Evolutionary conservation across 2,329 filamentous ascomycete species (phyloP).

Genomic region (Fulvia fulva): DNA sequence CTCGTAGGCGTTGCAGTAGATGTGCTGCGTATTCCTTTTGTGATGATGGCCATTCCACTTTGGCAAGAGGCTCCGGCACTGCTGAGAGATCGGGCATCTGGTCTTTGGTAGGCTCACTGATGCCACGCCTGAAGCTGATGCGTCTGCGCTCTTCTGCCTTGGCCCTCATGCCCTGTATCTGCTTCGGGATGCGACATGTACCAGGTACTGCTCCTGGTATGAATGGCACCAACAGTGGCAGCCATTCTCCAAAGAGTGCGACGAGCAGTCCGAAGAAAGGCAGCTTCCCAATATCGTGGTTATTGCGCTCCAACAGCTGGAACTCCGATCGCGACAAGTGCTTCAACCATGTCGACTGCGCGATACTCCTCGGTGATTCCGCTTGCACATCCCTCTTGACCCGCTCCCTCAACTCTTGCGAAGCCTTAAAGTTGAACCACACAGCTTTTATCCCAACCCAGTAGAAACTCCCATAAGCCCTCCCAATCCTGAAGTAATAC

Average conservation of each 20-base stretch:
- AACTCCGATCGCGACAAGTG: conserved; percentile 61
- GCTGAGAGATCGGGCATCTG: conserved; percentile 36
- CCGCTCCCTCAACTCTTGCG: conserved; percentile 45
- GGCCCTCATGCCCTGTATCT: conserved; percentile 58
- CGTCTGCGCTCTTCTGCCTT: conserved; percentile 53
- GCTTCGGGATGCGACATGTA: conserved; percentile 76
- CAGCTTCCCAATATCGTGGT: conserved; percentile 70
- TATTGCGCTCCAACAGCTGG: conserved; percentile 64
- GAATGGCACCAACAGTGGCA: conserved; percentile 71
- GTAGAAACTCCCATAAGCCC: conserved; percentile 80
- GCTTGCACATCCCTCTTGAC: conserved; percentile 31
- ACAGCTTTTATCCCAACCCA: conserved; percentile 76
- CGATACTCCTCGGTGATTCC: background rate
- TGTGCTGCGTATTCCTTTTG: conserved; percentile 11
- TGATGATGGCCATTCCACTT: conserved; percentile 42
- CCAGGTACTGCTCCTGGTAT: conserved; percentile 70
- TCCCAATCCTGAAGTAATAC: conserved; percentile 62
- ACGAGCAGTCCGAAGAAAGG: conserved; percentile 75
- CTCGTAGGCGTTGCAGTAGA: conserved; percentile 28
- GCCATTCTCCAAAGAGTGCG: conserved; percentile 78
- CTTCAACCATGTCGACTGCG: conserved; percentile 2
- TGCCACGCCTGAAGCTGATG: conserved; percentile 51
- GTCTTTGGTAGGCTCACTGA: conserved; percentile 66
- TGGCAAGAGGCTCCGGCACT: conserved; percentile 43
- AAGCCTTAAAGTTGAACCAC: conserved; percentile 57